phyloP scores from a whole-genome alignment of 768 basidiomycete genomes.

The Coprinopsis marcescibilis region DNA sequence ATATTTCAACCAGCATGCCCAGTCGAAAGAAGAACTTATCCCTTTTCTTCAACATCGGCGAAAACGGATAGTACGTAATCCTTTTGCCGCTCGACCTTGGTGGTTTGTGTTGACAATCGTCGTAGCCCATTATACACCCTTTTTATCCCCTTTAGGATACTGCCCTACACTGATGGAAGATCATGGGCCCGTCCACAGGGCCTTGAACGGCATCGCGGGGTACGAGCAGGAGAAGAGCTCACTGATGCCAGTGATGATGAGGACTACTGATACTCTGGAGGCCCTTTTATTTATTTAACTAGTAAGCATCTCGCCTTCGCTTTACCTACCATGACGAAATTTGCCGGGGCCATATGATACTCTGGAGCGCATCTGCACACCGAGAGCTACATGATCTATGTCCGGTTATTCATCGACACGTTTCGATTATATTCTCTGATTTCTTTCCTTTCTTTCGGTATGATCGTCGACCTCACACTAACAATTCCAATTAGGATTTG shows the following conservation, averaged over 20 bases:
- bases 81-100: background rate
- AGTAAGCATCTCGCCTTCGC: constrained; percentile 13
- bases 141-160: constrained; percentile 73
- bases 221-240: constrained; percentile 76
- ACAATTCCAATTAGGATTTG: no score
- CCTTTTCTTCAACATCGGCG: constrained; percentile 84
- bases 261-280: constrained; percentile 5
- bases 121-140: constrained; percentile 70
- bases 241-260: constrained; percentile 78
- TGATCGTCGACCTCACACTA: no score
- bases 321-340: constrained; percentile 46
- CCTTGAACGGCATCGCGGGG: constrained; percentile 52
- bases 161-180: constrained; percentile 81
- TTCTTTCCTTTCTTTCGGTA: background rate
- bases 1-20: constrained; percentile 1
- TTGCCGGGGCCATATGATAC: constrained; percentile 88
- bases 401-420: constrained; percentile 39
- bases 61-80: constrained; percentile 69
- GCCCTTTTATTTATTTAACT: constrained; percentile 9
- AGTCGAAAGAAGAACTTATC: constrained; percentile 63
- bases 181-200: constrained; percentile 72
- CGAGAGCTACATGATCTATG: constrained; percentile 55
- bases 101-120: no score
- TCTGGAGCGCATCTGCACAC: constrained; percentile 32
- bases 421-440: constrained; percentile 4